These are phyloP conservation scores for Perilla frutescens DNA, from an alignment of 257 asterid species.

Conservation along the genomic window DNA sequence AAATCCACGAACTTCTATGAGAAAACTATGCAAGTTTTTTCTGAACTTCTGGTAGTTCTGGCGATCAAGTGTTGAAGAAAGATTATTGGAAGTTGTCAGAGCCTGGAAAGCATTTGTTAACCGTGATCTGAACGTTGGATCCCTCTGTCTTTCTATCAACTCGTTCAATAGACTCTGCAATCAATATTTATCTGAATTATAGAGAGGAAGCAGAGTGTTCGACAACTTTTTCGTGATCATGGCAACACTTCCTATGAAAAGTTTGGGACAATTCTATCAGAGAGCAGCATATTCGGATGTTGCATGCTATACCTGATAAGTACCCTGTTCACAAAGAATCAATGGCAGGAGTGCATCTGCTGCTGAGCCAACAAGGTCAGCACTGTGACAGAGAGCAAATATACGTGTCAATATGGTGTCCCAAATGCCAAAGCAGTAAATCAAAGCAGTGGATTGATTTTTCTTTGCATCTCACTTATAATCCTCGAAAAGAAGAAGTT, in stretches of 20 bases:
- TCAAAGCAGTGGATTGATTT: constrained; percentile 7
- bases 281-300: neutral
- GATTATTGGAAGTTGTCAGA: constrained; percentile 75
- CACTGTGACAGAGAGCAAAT: constrained; percentile 54
- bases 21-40: constrained; percentile 73
- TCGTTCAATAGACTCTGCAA: constrained; percentile 77
- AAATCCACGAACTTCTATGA: constrained; percentile 90
- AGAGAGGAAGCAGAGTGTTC: neutral
- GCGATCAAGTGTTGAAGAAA: constrained; percentile 83
- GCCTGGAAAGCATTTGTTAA: constrained; percentile 75
- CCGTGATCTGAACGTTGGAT: constrained; percentile 65
- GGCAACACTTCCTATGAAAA: neutral
- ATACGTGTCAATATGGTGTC: constrained; percentile 24
- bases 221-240: neutral
- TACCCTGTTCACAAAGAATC: constrained; percentile 81
- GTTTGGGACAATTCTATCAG: neutral
- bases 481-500: constrained; percentile 87
- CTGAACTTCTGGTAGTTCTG: constrained; percentile 84
- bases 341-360: constrained; percentile 96
- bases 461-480: constrained; percentile 63
- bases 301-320: constrained; percentile 73
- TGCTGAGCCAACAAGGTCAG: constrained; percentile 84
- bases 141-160: constrained; percentile 72
- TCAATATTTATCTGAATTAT: constrained; percentile 14
- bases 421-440: constrained; percentile 18